These are phyloP conservation scores for Leccinum pseudoinsigne DNA, from an alignment of 1,284 basidiomycete species.

Conservation along the genomic window DNA sequence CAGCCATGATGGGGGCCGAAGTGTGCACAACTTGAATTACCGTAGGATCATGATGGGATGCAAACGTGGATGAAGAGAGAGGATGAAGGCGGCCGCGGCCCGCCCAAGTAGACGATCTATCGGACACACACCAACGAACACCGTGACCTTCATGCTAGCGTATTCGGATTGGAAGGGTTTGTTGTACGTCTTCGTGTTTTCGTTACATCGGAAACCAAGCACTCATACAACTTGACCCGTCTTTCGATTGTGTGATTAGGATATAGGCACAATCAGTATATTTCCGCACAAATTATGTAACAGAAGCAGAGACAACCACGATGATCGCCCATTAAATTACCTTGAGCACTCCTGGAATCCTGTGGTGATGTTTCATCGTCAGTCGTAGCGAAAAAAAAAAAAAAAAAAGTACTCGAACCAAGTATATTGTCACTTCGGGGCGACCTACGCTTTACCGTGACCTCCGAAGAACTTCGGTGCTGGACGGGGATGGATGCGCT, in stretches of 20 bases:
- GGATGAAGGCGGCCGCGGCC: no score
- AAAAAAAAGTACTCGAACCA: constrained; percentile 48
- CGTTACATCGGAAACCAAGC: no score
- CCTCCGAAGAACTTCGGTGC: constrained; percentile 76
- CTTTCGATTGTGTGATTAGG: neutral
- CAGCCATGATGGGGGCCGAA: no score
- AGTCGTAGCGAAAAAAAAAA: constrained; percentile 40
- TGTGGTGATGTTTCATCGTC: neutral
- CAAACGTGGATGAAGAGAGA: no score
- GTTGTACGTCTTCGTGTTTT: no score
- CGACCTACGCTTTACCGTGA: constrained; percentile 42
- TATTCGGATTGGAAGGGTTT: no score
- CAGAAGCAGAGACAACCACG: neutral
- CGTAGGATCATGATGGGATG: no score
- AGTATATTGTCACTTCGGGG: constrained; percentile 64
- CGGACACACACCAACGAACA: no score
- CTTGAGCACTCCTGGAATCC: neutral
- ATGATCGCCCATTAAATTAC: neutral
- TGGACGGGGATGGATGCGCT: constrained; percentile 26
- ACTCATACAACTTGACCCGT: neutral
- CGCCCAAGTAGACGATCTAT: no score
- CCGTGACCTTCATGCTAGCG: no score
- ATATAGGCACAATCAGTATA: neutral
- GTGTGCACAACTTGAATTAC: no score
- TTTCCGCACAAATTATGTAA: neutral